These are phyloP conservation scores for Neofusicoccum parvum DNA, from an alignment of 2,329 filamentous ascomycete species.

Conservation along the genomic window DNA sequence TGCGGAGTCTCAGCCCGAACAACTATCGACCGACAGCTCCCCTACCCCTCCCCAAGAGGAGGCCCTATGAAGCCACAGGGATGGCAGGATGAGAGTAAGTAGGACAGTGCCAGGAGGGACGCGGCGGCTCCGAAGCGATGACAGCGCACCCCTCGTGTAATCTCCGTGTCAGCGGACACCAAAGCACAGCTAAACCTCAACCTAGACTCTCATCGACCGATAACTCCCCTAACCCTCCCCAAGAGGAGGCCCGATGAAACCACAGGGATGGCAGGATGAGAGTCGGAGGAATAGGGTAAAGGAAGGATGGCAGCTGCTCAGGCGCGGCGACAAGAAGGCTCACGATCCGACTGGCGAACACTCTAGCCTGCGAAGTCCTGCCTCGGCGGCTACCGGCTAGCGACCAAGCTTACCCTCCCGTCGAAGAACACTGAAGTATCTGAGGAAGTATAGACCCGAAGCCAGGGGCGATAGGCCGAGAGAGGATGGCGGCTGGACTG, in stretches of 20 bases:
- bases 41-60: neutral
- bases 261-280: neutral
- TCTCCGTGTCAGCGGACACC: too few relatives aligned
- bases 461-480: neutral
- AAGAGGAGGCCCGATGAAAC: neutral
- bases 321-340: neutral
- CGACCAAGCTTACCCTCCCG: neutral
- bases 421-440: neutral
- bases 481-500: neutral
- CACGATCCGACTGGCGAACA: neutral
- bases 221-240: neutral
- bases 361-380: neutral
- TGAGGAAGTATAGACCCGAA: neutral
- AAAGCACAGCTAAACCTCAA: neutral
- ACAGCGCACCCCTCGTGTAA: too few relatives aligned
- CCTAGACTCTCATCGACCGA: neutral
- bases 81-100: too few relatives aligned
- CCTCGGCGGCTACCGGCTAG: neutral
- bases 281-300: neutral
- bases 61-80: neutral
- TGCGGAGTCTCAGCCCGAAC: neutral
- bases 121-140: too few relatives aligned
- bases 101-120: too few relatives aligned
- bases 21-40: neutral
- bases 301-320: neutral